Conservation (phyloP, 345 rosid species). For the Iberis pinnata region DNA sequence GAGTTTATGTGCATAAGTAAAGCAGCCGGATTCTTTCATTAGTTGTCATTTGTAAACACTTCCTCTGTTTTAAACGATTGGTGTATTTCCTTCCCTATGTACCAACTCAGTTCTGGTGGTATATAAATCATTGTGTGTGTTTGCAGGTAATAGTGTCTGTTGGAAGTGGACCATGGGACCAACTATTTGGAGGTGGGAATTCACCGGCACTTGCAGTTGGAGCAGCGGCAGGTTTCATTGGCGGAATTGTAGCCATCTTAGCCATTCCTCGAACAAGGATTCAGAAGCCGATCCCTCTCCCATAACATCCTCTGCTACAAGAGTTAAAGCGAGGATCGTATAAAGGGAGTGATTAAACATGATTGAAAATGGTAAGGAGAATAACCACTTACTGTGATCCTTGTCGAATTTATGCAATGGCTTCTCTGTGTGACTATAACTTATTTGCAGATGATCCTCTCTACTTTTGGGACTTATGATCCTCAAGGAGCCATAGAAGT, state of each 20-base stretch:
- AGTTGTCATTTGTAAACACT: not conserved
- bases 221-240: constrained; percentile 52
- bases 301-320: constrained; percentile 37
- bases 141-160: constrained; percentile 60
- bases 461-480: constrained; percentile 13
- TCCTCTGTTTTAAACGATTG: not conserved
- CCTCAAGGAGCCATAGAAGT: constrained; percentile 14
- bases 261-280: constrained; percentile 70
- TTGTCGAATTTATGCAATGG: constrained; percentile 17
- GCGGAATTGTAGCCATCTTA: constrained; percentile 70
- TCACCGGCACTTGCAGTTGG: constrained; percentile 71
- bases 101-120: not conserved
- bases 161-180: constrained; percentile 82
- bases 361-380: constrained; percentile 19
- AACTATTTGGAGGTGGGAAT: constrained; percentile 77
- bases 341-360: constrained; percentile 8
- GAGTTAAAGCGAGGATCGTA: constrained; percentile 11
- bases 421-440: constrained; percentile 26
- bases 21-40: not conserved
- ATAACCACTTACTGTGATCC: constrained; percentile 14
- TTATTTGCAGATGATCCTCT: constrained; percentile 24
- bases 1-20: constrained; percentile 9
- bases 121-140: constrained; percentile 3
- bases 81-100: not conserved
- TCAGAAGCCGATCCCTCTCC: constrained; percentile 48